Percentiles rank a stretch among this genome's conserved stretches.
Evolutionary conservation across 495 filamentous ascomycete species (phyloP).

Genomic region (Sporormia fimetaria): DNA sequence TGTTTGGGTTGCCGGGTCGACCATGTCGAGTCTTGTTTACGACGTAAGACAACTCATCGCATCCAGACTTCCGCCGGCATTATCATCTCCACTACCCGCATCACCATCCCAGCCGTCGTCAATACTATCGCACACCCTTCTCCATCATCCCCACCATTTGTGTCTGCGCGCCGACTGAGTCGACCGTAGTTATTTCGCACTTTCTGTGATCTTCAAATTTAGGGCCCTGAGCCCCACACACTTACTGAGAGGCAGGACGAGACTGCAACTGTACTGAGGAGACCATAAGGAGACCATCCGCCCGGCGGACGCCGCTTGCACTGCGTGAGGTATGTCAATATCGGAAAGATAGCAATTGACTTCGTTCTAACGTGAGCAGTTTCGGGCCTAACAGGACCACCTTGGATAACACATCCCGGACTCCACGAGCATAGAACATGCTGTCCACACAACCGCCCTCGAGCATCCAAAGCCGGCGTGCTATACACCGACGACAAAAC

Average conservation of each 20-base stretch:
- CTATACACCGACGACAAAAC: constrained; percentile 75
- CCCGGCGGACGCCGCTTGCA: constrained; percentile 62
- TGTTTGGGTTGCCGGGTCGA: no score
- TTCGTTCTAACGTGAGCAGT: constrained; percentile 9
- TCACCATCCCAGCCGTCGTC: background rate
- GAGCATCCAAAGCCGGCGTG: constrained; percentile 56
- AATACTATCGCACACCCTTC: no score
- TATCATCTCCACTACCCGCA: background rate
- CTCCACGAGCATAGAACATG: constrained; percentile 58
- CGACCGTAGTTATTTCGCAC: no score
- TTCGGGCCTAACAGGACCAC: constrained; percentile 38
- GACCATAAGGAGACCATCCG: constrained; percentile 26
- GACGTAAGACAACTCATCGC: no score
- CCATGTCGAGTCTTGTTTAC: no score
- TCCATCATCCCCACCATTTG: no score
- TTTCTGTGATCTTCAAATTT: no score
- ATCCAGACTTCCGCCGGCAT: constrained; percentile 1
- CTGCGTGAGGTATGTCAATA: constrained; percentile 55
- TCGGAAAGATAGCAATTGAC: no score
- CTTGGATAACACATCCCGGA: constrained; percentile 44
- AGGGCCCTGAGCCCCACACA: constrained; percentile 19
- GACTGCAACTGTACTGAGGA: constrained; percentile 30
- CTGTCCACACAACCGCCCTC: constrained; percentile 60
- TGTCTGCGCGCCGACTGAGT: no score
- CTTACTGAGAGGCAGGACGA: constrained; percentile 20